These are phyloP conservation scores for Acrocalymma vagum DNA, from an alignment of 2,329 filamentous ascomycete species.

Conservation along the genomic window DNA sequence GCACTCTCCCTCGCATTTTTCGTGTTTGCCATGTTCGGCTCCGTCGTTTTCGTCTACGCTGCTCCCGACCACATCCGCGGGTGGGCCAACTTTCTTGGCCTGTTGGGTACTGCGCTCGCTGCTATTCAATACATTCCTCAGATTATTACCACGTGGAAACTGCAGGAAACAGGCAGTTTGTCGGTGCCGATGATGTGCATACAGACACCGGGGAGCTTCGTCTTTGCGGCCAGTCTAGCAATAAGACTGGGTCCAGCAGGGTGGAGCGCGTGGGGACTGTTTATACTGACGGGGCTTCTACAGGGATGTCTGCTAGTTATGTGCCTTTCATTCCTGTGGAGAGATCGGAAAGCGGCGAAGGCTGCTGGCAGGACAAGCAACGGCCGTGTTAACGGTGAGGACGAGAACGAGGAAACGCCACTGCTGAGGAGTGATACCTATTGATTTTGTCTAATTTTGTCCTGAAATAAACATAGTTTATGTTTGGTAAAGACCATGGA, in stretches of 20 bases:
- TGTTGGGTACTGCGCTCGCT: slow-evolving; percentile 80
- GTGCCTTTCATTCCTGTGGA: slow-evolving; percentile 79
- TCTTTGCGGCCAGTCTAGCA: slow-evolving; percentile 88
- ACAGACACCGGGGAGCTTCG: slow-evolving; percentile 89
- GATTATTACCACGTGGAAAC: slow-evolving; percentile 86
- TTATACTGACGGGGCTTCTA: slow-evolving; percentile 83
- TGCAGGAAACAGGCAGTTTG: slow-evolving; percentile 88
- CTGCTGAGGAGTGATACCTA: too few relatives aligned
- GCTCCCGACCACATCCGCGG: slow-evolving; percentile 70
- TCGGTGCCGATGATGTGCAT: slow-evolving; percentile 99
- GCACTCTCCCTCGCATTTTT: slow-evolving; percentile 78
- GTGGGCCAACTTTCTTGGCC: slow-evolving; percentile 88
- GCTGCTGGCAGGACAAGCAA: slow-evolving; percentile 9
- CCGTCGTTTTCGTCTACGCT: slow-evolving; percentile 71
- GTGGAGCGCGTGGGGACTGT: slow-evolving; percentile 97
- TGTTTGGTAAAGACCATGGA: too few relatives aligned
- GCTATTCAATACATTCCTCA: slow-evolving; percentile 94
- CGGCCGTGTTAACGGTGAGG: too few relatives aligned
- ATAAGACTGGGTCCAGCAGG: slow-evolving; percentile 80
- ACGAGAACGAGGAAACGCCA: slow-evolving; percentile 16
- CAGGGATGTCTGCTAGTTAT: slow-evolving; percentile 83
- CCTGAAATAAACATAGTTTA: too few relatives aligned
- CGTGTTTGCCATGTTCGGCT: slow-evolving; percentile 70
- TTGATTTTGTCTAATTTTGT: too few relatives aligned
- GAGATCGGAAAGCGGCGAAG: slow-evolving; percentile 47